A percentile compares a stretch with the other conserved stretches of the same genome.
Evolutionary conservation across 1,139 yeast species (phyloP).

Genomic region (Nakaseomyces glabratus): DNA sequence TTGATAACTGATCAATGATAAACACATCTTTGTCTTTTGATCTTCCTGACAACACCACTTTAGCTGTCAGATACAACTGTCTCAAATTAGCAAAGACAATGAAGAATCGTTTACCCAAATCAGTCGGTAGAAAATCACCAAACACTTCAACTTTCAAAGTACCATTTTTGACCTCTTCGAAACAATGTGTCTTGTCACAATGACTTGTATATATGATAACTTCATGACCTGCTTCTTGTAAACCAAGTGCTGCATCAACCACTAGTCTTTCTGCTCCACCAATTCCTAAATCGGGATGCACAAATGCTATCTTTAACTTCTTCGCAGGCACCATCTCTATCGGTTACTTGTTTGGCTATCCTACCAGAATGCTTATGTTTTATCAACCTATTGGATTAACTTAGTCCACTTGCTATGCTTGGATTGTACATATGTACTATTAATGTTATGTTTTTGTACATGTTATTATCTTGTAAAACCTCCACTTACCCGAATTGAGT

Average conservation of each 20-base stretch:
- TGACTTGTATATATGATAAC: constrained; percentile 78
- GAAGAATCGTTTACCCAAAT: constrained; percentile 54
- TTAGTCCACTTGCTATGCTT: too few species aligned
- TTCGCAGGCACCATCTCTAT: too few species aligned
- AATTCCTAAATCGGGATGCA: constrained; percentile 94
- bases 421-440: too few species aligned
- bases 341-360: too few species aligned
- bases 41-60: constrained; percentile 43
- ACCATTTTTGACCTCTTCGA: constrained; percentile 69
- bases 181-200: constrained; percentile 77
- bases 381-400: too few species aligned
- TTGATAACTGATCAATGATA: constrained; percentile 80
- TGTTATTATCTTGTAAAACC: too few species aligned
- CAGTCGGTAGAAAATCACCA: constrained; percentile 78
- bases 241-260: constrained; percentile 88
- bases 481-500: too few species aligned
- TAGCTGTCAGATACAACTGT: constrained; percentile 58
- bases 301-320: constrained; percentile 57
- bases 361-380: too few species aligned
- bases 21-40: constrained; percentile 54
- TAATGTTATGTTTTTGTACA: too few species aligned
- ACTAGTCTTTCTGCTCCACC: constrained; percentile 96
- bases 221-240: constrained; percentile 59
- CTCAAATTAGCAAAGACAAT: constrained; percentile 78
- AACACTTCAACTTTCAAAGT: constrained; percentile 54